Evolutionary conservation across 176 grass and related monocot species (phyloP), one percentile per base, ranked within the genome.

Genomic region (Sorghum bicolor): DNA sequence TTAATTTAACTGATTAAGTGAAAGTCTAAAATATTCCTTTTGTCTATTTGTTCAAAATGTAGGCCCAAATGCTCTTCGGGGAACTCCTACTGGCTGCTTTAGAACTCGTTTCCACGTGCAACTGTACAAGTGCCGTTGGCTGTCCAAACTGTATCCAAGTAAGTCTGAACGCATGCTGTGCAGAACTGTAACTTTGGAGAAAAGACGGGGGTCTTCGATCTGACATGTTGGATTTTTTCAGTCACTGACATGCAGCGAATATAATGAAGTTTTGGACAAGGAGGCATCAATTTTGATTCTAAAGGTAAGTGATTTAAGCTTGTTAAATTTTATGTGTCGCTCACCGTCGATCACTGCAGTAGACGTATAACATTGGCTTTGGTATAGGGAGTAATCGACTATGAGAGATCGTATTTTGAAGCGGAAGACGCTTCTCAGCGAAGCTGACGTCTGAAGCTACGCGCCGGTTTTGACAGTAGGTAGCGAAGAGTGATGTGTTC

Each of bases 141-240:
- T 98, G 93, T 89, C 96, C 96, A 55, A 94, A 89, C 65, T 95
- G 89, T 82, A 84, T 98, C 40, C 92, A 94, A 73, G 92, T 90
- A 78, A 85, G 79, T 41, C 24, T 53, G 19, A 65, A 33, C 38
- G 19, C 16, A 44, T 22, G 22, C 3, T 29, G 33, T 60, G 65
- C 22, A 25, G 14, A 29, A 53, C 48, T 72, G 13, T 4, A 28
- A 68, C 14, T 62, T 55, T 13, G 11, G 19, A 43, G 4, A 24
- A 25, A 50, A 58, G 9, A 31, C 43, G 40, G 7, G 7, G 13
- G 0, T 65, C 14, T 57, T 70, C 1, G 2, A 81, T 52, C 26
- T 78, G 65, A 66, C 33, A 68, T 16, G n/a, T 55, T 80, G 0
- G 17, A 1, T 47, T 30, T 80, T 70, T 83, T 28, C 85, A 98